Conservation (phyloP, 192 early-diverging fungal genomes). For the Coemansia sp. region DNA sequence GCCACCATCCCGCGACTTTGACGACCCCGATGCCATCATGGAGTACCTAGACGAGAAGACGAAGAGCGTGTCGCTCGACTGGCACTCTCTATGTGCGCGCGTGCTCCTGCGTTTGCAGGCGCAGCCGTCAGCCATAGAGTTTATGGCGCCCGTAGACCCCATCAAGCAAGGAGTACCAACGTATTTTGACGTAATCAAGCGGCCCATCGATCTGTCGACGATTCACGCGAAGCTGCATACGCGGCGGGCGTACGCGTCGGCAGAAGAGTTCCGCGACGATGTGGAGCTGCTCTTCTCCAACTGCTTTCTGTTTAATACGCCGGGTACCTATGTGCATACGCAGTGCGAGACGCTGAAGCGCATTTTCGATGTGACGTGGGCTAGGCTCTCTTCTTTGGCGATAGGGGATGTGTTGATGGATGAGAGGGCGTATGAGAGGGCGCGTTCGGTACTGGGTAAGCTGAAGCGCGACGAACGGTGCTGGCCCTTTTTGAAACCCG, state of each 20-base stretch:
- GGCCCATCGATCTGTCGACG: slow-evolving; percentile 75
- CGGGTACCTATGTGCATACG: slow-evolving; percentile 53
- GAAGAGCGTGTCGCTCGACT: slow-evolving; percentile 17
- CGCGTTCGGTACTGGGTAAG: slow-evolving; percentile 14
- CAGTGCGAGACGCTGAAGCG: slow-evolving; percentile 56
- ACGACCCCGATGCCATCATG: slow-evolving; percentile 29
- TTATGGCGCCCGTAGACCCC: slow-evolving; percentile 70
- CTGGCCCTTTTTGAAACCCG: slow-evolving; percentile 60
- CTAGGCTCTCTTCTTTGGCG: too few species aligned
- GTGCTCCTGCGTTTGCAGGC: slow-evolving; percentile 53
- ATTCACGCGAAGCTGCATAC: slow-evolving; percentile 58
- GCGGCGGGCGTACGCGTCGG: slow-evolving; percentile 51
- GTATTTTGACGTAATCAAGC: slow-evolving; percentile 64
- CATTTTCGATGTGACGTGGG: slow-evolving; percentile 53
- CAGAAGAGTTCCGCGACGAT: slow-evolving; percentile 58
- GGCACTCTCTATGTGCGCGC: slow-evolving; percentile 19
- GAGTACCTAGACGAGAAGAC: slow-evolving; percentile 7
- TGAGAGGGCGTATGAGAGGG: slow-evolving; percentile 11
- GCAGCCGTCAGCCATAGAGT: slow-evolving; percentile 59
- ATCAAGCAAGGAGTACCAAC: slow-evolving; percentile 58
- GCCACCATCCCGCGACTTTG: neutral
- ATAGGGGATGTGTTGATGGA: neutral
- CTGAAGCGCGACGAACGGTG: slow-evolving; percentile 28
- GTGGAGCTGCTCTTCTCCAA: slow-evolving; percentile 63
- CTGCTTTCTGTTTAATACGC: slow-evolving; percentile 65